Evolutionary conservation across 116 monocot genomes (phyloP).

Genomic region (Posidonia oceanica): DNA sequence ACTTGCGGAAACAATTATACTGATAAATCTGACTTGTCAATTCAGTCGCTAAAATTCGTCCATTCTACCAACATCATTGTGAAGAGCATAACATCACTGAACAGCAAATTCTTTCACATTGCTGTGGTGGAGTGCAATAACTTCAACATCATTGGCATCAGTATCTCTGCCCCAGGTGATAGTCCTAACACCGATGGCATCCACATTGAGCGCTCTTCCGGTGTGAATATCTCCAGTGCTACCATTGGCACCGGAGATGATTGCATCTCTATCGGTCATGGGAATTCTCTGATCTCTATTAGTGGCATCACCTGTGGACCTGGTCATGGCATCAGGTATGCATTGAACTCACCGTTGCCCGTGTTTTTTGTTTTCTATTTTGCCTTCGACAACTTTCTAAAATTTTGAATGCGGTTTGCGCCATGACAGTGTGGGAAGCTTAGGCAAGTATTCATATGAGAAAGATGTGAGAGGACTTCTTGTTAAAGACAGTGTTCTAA

Average conservation of each 20-base stretch:
- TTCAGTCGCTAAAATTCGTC: constrained; percentile 43
- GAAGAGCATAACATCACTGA: constrained; percentile 37
- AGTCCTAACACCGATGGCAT: constrained; percentile 95
- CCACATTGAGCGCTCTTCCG: constrained; percentile 48
- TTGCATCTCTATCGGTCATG: constrained; percentile 77
- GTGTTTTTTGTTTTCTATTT: not conserved
- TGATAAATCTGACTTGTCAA: not conserved
- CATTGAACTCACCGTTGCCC: not conserved
- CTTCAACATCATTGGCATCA: constrained; percentile 28
- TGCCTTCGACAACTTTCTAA: not conserved
- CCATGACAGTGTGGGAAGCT: constrained; percentile 52
- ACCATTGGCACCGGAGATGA: constrained; percentile 78
- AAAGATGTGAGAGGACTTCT: constrained; percentile 34
- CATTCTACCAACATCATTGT: constrained; percentile 21
- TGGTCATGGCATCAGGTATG: constrained; percentile 74
- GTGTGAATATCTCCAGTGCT: constrained; percentile 29
- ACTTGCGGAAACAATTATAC: too few species aligned
- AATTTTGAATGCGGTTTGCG: too few species aligned
- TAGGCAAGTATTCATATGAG: constrained; percentile 56
- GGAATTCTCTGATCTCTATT: constrained; percentile 34
- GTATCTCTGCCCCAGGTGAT: constrained; percentile 38
- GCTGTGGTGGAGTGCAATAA: constrained; percentile 29
- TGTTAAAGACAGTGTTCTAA: constrained; percentile 38
- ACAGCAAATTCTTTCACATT: constrained; percentile 88
- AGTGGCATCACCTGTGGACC: constrained; percentile 57